These are phyloP conservation scores for Crithidia sp. DNA, from an alignment of 208 protist genomes.

Conservation along the genomic window DNA sequence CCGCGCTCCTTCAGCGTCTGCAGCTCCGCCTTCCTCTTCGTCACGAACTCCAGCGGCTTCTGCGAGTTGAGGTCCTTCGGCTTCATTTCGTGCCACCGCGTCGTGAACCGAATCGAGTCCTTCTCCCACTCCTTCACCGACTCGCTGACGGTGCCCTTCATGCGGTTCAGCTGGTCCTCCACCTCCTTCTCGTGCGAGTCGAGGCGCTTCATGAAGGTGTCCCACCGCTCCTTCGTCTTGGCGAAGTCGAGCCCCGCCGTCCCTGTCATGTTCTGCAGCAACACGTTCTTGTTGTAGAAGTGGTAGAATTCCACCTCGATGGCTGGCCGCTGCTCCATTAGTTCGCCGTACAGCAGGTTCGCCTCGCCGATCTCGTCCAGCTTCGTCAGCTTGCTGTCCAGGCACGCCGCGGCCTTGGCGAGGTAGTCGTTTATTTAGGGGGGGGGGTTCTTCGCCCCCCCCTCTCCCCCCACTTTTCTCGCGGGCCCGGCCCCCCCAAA, in stretches of 20 bases:
- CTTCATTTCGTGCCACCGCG: conserved; percentile 94
- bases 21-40: conserved; percentile 83
- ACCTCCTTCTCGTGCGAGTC: conserved; percentile 94
- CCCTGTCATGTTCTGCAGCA: conserved; percentile 90
- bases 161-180: conserved; percentile 84
- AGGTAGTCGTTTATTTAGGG: conserved; percentile 93
- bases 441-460: too few relatives aligned
- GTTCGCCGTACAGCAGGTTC: conserved; percentile 77
- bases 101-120: conserved; percentile 91
- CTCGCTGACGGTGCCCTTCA: conserved; percentile 69
- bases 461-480: too few relatives aligned
- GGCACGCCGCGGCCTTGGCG: conserved; percentile 57
- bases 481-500: too few relatives aligned
- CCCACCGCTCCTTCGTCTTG: conserved; percentile 76
- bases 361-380: conserved; percentile 94
- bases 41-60: conserved; percentile 83
- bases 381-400: conserved; percentile 90
- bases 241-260: conserved; percentile 73
- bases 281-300: conserved; percentile 93
- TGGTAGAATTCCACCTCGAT: conserved; percentile 92
- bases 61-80: conserved; percentile 87
- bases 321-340: conserved; percentile 83
- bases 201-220: conserved; percentile 83
- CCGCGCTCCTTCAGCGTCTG: conserved; percentile 64
- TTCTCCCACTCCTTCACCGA: conserved; percentile 82